Evolutionary conservation across 2,329 filamentous ascomycete genomes (phyloP), one percentile per base, ranked within the genome.

Genomic region (Apiospora pterosperma): DNA sequence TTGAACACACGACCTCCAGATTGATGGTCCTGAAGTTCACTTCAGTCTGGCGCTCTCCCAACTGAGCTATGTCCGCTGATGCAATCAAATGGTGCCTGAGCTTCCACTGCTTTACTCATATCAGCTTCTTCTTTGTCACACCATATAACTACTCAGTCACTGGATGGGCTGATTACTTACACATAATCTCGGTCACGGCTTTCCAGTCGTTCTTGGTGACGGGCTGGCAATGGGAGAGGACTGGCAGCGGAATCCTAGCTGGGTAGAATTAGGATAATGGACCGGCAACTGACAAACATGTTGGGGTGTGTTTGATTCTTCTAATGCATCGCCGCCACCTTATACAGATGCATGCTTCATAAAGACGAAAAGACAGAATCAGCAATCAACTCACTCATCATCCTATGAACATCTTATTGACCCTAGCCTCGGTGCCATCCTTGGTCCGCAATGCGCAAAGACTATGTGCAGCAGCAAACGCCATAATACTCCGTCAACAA

Each of bases 1-100:
- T 62, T 48, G 60, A 62, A 62, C 60, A 62, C 60, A 62, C 60
- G 60, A 62, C 60, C 60, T 62, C 31, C 60, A 62, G 60, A 62
- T 62, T 62, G 16, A 62, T 62, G 60, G 7, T 42, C 11, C 41
- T 34, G 59, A 62, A 62, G 60, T 62, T 48, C 5, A 44, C 60
- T 62, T 62, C 60, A 62, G 60, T 62, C 60, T 62, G 60, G 31
- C 60, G 60, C 60, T 62, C 60, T 62, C 60, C 60, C 60, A 62
- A 62, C 60, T 62, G 60, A 62, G 60, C 60, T 62, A 62, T 62
- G 60, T 62, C 60, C 60, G 60, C 60, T 62, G 60, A 34, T 34
- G 28, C 34, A 19, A 52, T 52, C 25, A 34, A 34, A 55, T 19
- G 48, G n/a, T 19, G 48, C 34, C 16, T 16, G 8, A 34, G 38